These are phyloP conservation scores for Agarophyton chilense DNA, from an alignment of 23 red algal species.

Conservation along the genomic window DNA sequence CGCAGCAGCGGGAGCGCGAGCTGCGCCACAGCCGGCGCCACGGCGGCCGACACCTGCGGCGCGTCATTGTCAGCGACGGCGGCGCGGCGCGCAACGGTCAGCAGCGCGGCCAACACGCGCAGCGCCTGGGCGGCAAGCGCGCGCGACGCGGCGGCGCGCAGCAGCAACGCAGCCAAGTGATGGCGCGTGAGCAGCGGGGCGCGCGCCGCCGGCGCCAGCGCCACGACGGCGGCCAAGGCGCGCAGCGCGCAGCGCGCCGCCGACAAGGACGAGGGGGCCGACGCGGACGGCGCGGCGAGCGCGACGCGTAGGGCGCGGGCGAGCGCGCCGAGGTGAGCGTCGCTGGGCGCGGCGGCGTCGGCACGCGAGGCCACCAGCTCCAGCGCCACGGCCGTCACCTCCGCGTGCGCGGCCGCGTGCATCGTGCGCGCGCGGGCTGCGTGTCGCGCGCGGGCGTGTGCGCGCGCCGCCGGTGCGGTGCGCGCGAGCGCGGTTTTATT, in stretches of 20 bases:
- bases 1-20: not conserved
- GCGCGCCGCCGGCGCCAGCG: not conserved
- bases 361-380: not conserved
- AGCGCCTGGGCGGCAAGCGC: not conserved
- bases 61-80: too few species aligned
- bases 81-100: not conserved
- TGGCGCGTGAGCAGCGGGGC: not conserved
- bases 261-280: too few species aligned
- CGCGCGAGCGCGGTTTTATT: not conserved
- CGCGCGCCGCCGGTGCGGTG: not conserved
- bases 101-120: not conserved
- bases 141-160: not conserved
- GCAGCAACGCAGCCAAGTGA: not conserved
- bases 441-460: too few species aligned
- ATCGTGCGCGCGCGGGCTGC: not conserved
- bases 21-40: not conserved
- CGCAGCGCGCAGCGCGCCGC: not conserved
- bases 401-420: not conserved
- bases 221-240: constrained; percentile 4
- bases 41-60: not conserved
- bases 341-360: not conserved
- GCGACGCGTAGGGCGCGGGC: not conserved
- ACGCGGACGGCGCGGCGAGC: not conserved
- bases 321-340: not conserved
- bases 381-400: not conserved